Evolutionary conservation across 2,329 filamentous ascomycete genomes (phyloP).

Genomic region (Eutypella sp.): DNA sequence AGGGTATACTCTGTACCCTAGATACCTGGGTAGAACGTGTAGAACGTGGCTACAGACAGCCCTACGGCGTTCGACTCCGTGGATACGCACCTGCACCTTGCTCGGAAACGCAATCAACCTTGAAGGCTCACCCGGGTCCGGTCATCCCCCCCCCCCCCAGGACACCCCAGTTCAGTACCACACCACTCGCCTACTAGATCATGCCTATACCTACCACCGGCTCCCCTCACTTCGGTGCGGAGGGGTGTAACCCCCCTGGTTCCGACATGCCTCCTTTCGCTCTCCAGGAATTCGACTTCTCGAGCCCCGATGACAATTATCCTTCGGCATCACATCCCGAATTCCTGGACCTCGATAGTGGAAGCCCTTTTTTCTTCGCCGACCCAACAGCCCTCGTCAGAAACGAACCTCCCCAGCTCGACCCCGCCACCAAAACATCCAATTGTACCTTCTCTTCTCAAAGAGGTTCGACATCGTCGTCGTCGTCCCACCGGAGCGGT

Average conservation of each 20-base stretch:
- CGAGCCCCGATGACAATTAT: conserved; percentile 26
- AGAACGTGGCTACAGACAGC: neutral
- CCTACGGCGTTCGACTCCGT: neutral
- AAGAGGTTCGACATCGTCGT: conserved; percentile 26
- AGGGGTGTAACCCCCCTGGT: conserved; percentile 28
- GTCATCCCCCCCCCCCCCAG: too few relatives aligned
- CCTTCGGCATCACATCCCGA: conserved; percentile 21
- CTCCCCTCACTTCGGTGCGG: conserved; percentile 14
- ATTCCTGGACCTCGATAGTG: conserved; percentile 24
- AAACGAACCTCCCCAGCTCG: conserved; percentile 6
- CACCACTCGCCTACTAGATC: too few relatives aligned
- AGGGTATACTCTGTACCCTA: neutral
- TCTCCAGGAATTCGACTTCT: conserved; percentile 31
- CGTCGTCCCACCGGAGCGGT: conserved; percentile 21
- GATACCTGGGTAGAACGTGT: neutral
- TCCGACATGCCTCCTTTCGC: conserved; percentile 28
- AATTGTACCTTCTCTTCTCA: conserved; percentile 17
- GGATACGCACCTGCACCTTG: neutral
- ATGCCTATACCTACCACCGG: conserved; percentile 14
- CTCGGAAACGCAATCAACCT: neutral
- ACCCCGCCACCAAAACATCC: conserved; percentile 4
- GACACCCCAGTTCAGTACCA: too few relatives aligned
- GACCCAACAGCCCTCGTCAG: conserved; percentile 15
- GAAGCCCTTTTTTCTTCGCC: conserved; percentile 18
- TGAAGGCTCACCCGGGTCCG: too few relatives aligned